Evolutionary conservation across 805 yeast species (phyloP), one percentile per base, ranked within the genome.

Genomic region (Hemisphaericaspora nanyangensis): DNA sequence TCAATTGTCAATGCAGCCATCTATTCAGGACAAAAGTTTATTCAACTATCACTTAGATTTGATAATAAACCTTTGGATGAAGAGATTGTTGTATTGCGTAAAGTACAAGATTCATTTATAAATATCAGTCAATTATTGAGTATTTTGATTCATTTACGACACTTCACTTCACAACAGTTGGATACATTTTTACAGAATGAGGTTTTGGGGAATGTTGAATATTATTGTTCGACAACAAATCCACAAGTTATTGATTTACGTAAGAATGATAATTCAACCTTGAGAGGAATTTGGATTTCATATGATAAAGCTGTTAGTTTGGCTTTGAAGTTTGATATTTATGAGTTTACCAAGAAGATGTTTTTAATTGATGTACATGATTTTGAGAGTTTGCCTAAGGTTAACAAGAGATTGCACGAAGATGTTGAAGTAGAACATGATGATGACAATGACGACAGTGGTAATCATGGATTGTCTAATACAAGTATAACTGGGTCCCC

Each of bases 331-430:
- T 65, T 68, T 41, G 72, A 67, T 47, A 49, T 68, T 27, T 68
- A 68, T 49, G 63, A 60, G 37, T 42, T 65, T 32, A 50, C 57
- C 19, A 67, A 67, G 50, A 52, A 48, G 39, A 49, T 68, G 33
- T 65, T 68, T 38, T 51, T 68, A 38, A 58, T 68, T n/a, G 73
- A 68, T 43, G 74, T 68, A 28, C 74, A 68, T 44, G 72, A 67
- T 40, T 68, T 51, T 43, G 72, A 67, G 38, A 52, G 50, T 40
- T 54, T 68, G 19, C 70, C 70, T 7, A 53, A 49, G 40, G 42
- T 45, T 18, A 46, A 38, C 26, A 51, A 55, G 29, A 37, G 61
- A 30, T 25, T 36, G n/a, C 43, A 43, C 10, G 52, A 47, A 2
- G 49, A 39, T 12, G 39, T 33, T 10, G 56, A 50, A 19, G 45